These are phyloP conservation scores for Nothophoma quercina DNA, from an alignment of 2,329 filamentous ascomycete genomes.

Conservation along the genomic window DNA sequence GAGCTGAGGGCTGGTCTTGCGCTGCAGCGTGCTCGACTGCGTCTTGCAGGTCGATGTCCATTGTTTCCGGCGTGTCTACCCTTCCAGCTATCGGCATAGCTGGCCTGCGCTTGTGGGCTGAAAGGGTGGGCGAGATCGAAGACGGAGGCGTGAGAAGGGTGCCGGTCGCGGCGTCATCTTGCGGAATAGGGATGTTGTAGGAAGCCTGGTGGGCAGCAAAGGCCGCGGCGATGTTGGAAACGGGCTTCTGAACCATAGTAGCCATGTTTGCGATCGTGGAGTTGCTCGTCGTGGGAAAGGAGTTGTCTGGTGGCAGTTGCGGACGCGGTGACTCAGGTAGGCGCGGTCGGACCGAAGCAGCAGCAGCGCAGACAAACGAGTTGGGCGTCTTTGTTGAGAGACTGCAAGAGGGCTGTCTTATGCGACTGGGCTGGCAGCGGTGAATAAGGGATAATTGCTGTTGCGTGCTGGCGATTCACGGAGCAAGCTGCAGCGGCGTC, in stretches of 20 bases:
- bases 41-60: constrained; percentile 86
- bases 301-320: constrained; percentile 24
- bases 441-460: constrained; percentile 24
- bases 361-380: constrained; percentile 22
- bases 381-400: constrained; percentile 14
- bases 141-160: constrained; percentile 89
- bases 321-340: constrained; percentile 43
- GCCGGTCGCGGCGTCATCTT: constrained; percentile 38
- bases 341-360: constrained; percentile 30
- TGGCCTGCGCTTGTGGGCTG: constrained; percentile 76
- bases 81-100: constrained; percentile 55
- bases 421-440: constrained; percentile 24
- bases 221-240: constrained; percentile 53
- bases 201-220: constrained; percentile 44
- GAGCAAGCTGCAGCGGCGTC: constrained; percentile 42
- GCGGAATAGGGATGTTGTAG: constrained; percentile 35
- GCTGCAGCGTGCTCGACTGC: constrained; percentile 61
- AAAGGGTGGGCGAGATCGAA: constrained; percentile 88
- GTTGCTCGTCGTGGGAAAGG: neutral
- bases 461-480: constrained; percentile 23
- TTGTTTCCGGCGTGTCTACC: constrained; percentile 64
- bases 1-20: constrained; percentile 52
- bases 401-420: constrained; percentile 31
- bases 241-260: constrained; percentile 43
- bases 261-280: constrained; percentile 42